Base-by-base conservation (phyloP, 768 basidiomycete genomes). In the Rhizopogon rudus region DNA sequence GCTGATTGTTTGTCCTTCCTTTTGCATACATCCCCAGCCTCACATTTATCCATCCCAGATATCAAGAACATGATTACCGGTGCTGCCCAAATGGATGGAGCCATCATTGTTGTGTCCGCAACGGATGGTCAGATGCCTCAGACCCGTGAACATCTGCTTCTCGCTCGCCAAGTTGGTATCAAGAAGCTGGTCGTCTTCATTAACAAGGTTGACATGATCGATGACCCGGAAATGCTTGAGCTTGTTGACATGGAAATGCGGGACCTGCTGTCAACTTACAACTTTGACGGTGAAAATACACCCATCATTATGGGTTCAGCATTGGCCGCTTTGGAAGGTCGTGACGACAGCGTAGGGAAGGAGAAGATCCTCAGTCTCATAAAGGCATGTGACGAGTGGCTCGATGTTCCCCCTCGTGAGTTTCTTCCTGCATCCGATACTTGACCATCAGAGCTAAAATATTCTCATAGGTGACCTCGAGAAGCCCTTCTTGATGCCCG, bases 211-310 rank as follows among this genome's bases (percentile, higher is more conserved):
- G 97, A 99, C 75, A 84, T 88, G 77, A 90, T 98, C 56, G 83
- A 88, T 58, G 97, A 99, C 80, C 84, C 88, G 5, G 97, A 99
- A 80, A 98, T 99, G 94, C 77, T 98, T 54, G 93, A 97, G 77
- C 88, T 99, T 57, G 97, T 99, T 57, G 97, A 99, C 64, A 98
- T 99, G 95, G 97, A 99, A 81, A 99, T 99, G 87, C 87, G 97
- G 57, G 97, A 99, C 67, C 80, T 99, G 10, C 81, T 99, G 22
- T 75, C 84, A 3, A 85, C 84, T 13, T 98, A 98, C 77, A 91
- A 93, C 64, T 99, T 90, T 61, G 97, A 99, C 64, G 97, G 97
- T 52, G 97, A 99, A 72, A 81, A 87, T 64, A 98, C 97, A 0
- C 97, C 97, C n/a, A 98, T 99, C 64, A 71, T 98, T 67, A 94